Conservation (phyloP, 1,139 yeast species). For the Candida neerlandica region DNA sequence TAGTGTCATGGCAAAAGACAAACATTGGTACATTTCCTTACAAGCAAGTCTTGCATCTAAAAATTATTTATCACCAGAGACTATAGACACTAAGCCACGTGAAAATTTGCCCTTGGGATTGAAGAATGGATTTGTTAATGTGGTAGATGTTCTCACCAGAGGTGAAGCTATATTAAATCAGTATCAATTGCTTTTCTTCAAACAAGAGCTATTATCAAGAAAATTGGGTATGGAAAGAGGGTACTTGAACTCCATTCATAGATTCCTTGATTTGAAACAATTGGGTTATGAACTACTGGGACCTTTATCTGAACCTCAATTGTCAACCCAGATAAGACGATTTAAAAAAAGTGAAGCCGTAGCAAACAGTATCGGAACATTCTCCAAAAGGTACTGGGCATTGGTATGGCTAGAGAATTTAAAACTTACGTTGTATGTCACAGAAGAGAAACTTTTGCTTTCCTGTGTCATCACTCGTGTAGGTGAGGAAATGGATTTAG, state of each 20-base stretch:
- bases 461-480: constrained; percentile 32
- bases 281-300: constrained; percentile 41
- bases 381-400: constrained; percentile 24
- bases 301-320: constrained; percentile 22
- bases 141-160: constrained; percentile 24
- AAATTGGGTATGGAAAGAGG: constrained; percentile 3
- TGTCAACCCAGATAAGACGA: constrained; percentile 21
- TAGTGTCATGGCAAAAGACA: constrained; percentile 39
- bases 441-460: constrained; percentile 12
- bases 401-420: constrained; percentile 28
- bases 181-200: constrained; percentile 33
- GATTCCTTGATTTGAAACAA: constrained; percentile 32
- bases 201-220: constrained; percentile 8
- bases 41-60: constrained; percentile 37
- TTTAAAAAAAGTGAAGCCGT: constrained; percentile 20
- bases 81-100: constrained; percentile 9
- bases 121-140: constrained; percentile 30
- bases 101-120: constrained; percentile 29
- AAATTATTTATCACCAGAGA: constrained; percentile 28
- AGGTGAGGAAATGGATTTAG: constrained; percentile 20
- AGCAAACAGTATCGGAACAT: constrained; percentile 18
- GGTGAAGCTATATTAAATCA: constrained; percentile 39
- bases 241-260: constrained; percentile 9
- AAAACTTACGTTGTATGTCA: constrained; percentile 10
- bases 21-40: constrained; percentile 35